These are phyloP conservation scores for Chlorella sp. DNA, from an alignment of 139 green algal genomes.

Conservation along the genomic window DNA sequence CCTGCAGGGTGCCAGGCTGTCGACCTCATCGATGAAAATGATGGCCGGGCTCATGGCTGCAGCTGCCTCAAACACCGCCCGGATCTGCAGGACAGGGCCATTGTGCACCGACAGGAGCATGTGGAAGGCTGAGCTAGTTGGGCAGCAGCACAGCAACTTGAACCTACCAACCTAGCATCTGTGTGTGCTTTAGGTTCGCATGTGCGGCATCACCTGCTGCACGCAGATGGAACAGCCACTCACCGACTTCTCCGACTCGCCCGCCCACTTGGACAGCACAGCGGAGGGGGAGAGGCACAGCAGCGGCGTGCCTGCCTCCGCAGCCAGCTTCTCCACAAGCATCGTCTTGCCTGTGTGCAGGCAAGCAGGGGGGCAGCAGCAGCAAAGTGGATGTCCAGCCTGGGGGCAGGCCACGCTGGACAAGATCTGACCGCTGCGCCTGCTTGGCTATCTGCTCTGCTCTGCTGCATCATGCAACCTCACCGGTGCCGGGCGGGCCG, in stretches of 20 bases:
- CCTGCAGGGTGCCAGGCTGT: constrained; percentile 57
- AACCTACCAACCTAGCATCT: too few species aligned
- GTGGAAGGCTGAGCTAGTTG: too few species aligned
- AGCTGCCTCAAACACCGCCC: constrained; percentile 61
- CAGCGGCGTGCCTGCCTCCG: constrained; percentile 61
- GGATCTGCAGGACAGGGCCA: background rate
- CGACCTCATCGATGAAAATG: constrained; percentile 77
- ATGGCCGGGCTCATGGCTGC: constrained; percentile 54
- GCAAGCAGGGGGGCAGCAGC: background rate
- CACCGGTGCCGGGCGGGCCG: constrained; percentile 69
- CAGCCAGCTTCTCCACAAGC: constrained; percentile 73
- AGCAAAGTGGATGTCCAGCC: too few species aligned
- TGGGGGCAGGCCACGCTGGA: too few species aligned
- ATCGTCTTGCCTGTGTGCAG: constrained; percentile 57
- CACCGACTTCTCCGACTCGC: constrained; percentile 69
- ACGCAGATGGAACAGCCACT: too few species aligned
- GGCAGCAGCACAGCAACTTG: too few species aligned
- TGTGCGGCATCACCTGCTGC: too few species aligned
- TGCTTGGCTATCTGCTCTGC: too few species aligned
- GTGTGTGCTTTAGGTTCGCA: too few species aligned
- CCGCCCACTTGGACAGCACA: constrained; percentile 72
- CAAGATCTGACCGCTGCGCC: too few species aligned
- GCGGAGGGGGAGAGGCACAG: constrained; percentile 61
- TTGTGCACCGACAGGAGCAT: too few species aligned
- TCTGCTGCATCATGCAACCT: too few species aligned